Percentiles rank a stretch among this genome's conserved stretches.
phyloP scores from a whole-genome alignment of 179 eudicot species.

The Drosera spatulata region DNA sequence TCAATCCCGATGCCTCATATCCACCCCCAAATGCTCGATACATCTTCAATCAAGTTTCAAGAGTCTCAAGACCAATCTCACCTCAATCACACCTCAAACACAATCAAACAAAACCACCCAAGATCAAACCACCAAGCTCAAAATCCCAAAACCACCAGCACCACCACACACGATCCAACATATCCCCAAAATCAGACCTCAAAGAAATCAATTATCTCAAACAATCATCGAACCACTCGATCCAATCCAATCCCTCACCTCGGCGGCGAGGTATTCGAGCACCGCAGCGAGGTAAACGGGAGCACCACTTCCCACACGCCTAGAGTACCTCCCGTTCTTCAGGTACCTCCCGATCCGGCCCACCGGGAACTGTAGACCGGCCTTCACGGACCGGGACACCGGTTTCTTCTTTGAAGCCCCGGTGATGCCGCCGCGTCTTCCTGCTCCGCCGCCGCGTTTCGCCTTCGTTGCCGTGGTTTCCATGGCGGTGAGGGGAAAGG shows the following conservation, averaged over 20 bases:
- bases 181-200: too few species aligned
- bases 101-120: too few species aligned
- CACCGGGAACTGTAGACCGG: not conserved
- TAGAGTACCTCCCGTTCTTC: conserved; percentile 6
- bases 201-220: too few species aligned
- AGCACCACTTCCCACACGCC: conserved; percentile 3
- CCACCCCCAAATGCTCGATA: too few species aligned
- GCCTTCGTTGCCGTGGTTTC: not conserved
- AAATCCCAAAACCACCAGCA: not conserved
- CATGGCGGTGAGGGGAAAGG: too few species aligned
- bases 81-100: too few species aligned
- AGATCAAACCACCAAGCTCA: too few species aligned
- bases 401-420: conserved; percentile 13
- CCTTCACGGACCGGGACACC: conserved; percentile 8
- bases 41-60: too few species aligned
- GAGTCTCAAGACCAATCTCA: too few species aligned
- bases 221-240: not conserved
- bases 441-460: not conserved
- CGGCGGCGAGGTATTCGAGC: conserved; percentile 4
- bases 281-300: not conserved
- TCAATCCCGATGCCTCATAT: too few species aligned
- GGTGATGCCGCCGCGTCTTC: conserved; percentile 4
- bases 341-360: conserved; percentile 5
- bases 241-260: not conserved
- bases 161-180: too few species aligned